Percentiles rank a stretch among this genome's conserved stretches.
phyloP scores from a whole-genome alignment of 768 basidiomycete species.

The Amanita pallidorosea region DNA sequence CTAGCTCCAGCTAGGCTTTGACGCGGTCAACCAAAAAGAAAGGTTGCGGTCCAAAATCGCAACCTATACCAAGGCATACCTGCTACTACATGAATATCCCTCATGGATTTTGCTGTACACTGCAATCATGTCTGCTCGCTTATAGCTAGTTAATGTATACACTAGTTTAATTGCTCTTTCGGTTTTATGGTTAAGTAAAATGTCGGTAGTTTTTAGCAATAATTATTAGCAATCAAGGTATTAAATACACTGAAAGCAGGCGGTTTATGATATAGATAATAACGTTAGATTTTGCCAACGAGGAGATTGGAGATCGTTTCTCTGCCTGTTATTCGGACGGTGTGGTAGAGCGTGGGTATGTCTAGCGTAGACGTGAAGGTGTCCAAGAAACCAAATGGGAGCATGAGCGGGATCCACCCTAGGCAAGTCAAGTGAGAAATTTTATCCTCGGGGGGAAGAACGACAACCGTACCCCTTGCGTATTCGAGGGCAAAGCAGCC shows the following conservation, averaged over 20 bases:
- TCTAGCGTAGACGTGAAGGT: constrained; percentile 83
- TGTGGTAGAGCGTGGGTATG: constrained; percentile 70
- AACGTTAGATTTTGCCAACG: constrained; percentile 4
- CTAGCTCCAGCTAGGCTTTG: background rate
- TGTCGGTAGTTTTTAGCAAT: background rate
- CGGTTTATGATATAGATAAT: background rate
- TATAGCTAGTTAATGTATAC: background rate
- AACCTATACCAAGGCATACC: constrained; percentile 1
- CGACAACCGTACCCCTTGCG: constrained; percentile 56
- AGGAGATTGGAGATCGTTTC: constrained; percentile 65
- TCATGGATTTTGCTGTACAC: background rate
- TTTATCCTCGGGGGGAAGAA: background rate
- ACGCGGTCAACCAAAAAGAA: background rate
- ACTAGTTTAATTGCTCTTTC: background rate
- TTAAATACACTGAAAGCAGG: too few relatives aligned
- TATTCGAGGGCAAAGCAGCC: constrained; percentile 96
- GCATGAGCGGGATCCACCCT: constrained; percentile 98
- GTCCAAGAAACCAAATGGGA: constrained; percentile 91
- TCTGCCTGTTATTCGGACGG: constrained; percentile 63
- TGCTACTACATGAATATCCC: background rate
- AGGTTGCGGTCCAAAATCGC: background rate
- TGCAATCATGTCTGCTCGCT: background rate
- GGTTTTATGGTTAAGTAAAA: too few relatives aligned
- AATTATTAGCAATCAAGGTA: background rate
- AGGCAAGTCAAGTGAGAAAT: background rate